A percentile compares a stretch with the other conserved stretches of the same genome.
Evolutionary conservation across 2,329 filamentous ascomycete species (phyloP).

Genomic region (Talaromyces sp.): DNA sequence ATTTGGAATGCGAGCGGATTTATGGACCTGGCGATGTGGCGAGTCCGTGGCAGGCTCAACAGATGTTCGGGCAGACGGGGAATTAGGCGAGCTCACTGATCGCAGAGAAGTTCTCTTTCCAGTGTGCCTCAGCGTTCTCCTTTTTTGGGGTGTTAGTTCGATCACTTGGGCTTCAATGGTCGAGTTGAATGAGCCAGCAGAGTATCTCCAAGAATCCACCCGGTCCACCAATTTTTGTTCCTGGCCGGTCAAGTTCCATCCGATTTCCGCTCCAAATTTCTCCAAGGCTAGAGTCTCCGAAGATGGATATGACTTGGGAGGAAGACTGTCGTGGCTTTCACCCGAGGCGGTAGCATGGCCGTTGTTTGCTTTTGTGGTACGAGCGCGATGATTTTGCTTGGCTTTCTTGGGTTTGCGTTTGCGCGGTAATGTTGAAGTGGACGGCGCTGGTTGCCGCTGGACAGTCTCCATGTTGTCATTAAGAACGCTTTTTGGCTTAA

Average conservation of each 20-base stretch:
- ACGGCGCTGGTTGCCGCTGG: background rate
- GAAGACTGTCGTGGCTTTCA: background rate
- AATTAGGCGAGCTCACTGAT: constrained; percentile 40
- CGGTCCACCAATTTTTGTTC: constrained; percentile 20
- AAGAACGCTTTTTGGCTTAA: constrained; percentile 7
- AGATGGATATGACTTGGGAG: background rate
- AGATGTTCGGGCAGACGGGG: constrained; percentile 42
- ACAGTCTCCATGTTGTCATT: constrained; percentile 11
- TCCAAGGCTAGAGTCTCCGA: background rate
- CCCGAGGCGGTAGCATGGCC: background rate
- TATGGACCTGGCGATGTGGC: constrained; percentile 47
- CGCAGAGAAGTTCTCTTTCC: constrained; percentile 50
- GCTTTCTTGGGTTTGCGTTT: background rate
- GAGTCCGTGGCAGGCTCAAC: constrained; percentile 35
- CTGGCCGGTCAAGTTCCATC: constrained; percentile 28
- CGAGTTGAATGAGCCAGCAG: constrained; percentile 48
- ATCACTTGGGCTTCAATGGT: constrained; percentile 54
- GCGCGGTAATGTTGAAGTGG: constrained; percentile 1
- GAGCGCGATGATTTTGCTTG: background rate
- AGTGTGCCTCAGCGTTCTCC: constrained; percentile 47
- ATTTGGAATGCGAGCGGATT: constrained; percentile 45
- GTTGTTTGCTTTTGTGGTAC: background rate
- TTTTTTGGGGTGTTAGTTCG: constrained; percentile 42
- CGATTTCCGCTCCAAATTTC: background rate
- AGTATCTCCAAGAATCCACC: constrained; percentile 38